Percentiles rank a stretch among this genome's conserved stretches.
Evolutionary conservation across 1,284 basidiomycete genomes (phyloP).

Genomic region (Moniliophthora roreri): DNA sequence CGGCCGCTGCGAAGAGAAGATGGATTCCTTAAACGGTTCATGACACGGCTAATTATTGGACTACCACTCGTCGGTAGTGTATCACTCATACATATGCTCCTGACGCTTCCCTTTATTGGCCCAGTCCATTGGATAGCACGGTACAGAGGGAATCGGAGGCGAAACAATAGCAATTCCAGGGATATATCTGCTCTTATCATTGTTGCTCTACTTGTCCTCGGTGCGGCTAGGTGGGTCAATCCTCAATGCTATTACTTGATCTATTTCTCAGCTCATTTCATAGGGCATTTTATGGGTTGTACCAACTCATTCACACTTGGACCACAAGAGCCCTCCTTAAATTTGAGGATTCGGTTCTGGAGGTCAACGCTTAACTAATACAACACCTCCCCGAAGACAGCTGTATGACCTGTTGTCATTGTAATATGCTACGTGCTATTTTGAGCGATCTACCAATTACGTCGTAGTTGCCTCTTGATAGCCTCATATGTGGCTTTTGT

Average conservation of each 20-base stretch:
- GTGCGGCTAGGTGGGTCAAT: conserved; percentile 55
- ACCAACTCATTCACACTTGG: conserved; percentile 57
- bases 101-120: conserved; percentile 57
- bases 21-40: conserved; percentile 51
- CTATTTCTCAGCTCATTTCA: conserved; percentile 54
- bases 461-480: conserved; percentile 65
- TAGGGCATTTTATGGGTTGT: conserved; percentile 69
- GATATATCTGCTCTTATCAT: conserved; percentile 68
- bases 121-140: conserved; percentile 69
- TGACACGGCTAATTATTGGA: conserved; percentile 70
- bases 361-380: conserved; percentile 50
- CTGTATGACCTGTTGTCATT: conserved; percentile 4
- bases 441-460: conserved; percentile 50
- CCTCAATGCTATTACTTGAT: conserved; percentile 4
- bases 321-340: conserved; percentile 63
- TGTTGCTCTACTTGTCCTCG: conserved; percentile 59
- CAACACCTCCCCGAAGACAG: neutral
- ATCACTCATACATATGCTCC: conserved; percentile 70
- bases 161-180: conserved; percentile 47
- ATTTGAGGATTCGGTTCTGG: conserved; percentile 77
- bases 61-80: conserved; percentile 75
- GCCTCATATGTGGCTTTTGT: conserved; percentile 65
- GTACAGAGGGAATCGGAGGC: conserved; percentile 52
- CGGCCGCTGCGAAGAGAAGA: conserved; percentile 21
- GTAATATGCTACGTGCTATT: neutral